A percentile compares a stretch with the other conserved stretches of the same genome.
Conservation (phyloP, 768 basidiomycete species). For the Boletus vinaceobasis region DNA sequence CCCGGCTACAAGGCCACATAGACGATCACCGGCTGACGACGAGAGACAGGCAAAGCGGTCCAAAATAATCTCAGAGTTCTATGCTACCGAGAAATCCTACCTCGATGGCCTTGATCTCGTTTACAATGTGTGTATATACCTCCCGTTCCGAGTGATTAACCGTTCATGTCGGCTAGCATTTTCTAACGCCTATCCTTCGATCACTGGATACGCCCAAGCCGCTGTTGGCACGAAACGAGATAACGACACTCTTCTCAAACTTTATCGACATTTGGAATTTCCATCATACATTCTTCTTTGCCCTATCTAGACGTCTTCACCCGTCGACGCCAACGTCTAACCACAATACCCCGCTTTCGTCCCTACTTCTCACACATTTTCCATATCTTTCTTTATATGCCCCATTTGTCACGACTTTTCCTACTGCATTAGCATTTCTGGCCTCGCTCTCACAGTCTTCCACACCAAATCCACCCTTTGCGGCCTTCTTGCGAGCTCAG, state of each 20-base stretch:
- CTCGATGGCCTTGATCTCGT: conserved; percentile 80
- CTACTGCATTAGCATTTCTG: conserved; percentile 58
- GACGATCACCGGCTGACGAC: conserved; percentile 42
- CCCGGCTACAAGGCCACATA: conserved; percentile 19
- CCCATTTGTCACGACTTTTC: conserved; percentile 79
- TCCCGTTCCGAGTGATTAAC: background rate
- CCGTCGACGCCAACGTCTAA: conserved; percentile 14
- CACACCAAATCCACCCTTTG: conserved; percentile 46
- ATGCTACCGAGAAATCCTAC: conserved; percentile 77
- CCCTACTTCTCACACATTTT: conserved; percentile 73
- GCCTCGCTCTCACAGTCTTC: conserved; percentile 48
- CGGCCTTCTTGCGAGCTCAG: conserved; percentile 57
- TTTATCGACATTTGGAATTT: conserved; percentile 92
- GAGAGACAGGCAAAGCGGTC: conserved; percentile 53
- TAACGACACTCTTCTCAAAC: conserved; percentile 79
- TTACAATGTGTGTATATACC: conserved; percentile 57
- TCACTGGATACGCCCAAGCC: conserved; percentile 68
- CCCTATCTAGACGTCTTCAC: conserved; percentile 46
- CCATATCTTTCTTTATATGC: conserved; percentile 87
- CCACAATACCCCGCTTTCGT: conserved; percentile 46
- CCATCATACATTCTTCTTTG: conserved; percentile 69
- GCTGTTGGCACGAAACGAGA: conserved; percentile 62
- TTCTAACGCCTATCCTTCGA: conserved; percentile 73
- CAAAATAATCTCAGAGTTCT: conserved; percentile 77
- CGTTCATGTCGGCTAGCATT: conserved; percentile 51